A percentile compares a stretch with the other conserved stretches of the same genome.
Evolutionary conservation across 1,284 basidiomycete species (phyloP).

Genomic region (Rhodofomes roseus): DNA sequence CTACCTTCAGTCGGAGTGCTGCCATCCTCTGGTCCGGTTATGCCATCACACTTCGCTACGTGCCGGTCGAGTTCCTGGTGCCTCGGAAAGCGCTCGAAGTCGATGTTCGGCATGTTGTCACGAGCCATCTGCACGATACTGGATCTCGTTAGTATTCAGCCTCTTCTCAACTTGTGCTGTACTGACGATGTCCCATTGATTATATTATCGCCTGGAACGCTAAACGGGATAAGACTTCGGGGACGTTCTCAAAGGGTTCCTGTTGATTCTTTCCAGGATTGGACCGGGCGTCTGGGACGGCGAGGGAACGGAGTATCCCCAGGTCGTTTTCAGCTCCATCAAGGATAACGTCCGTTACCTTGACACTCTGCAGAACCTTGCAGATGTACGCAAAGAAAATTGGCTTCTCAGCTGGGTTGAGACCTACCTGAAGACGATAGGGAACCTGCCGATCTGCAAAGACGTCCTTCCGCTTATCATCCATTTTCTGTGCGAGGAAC

Average conservation of each 20-base stretch:
- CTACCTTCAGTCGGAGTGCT: constrained; percentile 34
- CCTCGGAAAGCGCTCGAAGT: constrained; percentile 32
- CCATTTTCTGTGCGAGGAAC: constrained; percentile 71
- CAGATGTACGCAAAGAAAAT: constrained; percentile 15
- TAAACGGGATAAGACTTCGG: too few relatives aligned
- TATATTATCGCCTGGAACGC: constrained; percentile 3
- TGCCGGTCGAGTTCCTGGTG: constrained; percentile 46
- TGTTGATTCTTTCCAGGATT: constrained; percentile 51
- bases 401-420: constrained; percentile 27
- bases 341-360: constrained; percentile 71
- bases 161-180: constrained; percentile 8
- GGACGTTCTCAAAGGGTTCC: constrained; percentile 58
- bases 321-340: constrained; percentile 76
- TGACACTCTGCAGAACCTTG: constrained; percentile 40
- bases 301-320: constrained; percentile 65
- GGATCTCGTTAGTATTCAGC: constrained; percentile 45
- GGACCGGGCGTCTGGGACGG: constrained; percentile 59
- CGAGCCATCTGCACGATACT: constrained; percentile 59
- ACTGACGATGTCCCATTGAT: background rate
- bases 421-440: constrained; percentile 50
- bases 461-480: constrained; percentile 68
- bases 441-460: constrained; percentile 47
- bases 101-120: constrained; percentile 49
- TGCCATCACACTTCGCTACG: constrained; percentile 42
- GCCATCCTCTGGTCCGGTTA: constrained; percentile 55